Conservation (phyloP, 768 basidiomycete species). For the Lactarius psammicola region DNA sequence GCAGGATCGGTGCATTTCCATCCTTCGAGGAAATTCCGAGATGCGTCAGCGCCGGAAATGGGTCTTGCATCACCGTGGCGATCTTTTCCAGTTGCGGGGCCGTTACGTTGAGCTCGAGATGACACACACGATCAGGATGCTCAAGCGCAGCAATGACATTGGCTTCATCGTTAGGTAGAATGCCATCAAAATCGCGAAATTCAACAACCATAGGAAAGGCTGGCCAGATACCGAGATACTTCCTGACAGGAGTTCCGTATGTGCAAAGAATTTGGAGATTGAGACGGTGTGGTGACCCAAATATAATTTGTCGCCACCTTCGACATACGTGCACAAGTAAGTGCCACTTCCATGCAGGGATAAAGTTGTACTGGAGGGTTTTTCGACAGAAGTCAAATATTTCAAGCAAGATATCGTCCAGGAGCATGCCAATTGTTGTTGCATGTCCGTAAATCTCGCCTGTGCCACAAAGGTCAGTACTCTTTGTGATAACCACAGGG, state of each 20-base stretch:
- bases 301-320: background rate
- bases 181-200: background rate
- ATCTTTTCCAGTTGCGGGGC: background rate
- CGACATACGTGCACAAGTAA: background rate
- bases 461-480: background rate
- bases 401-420: background rate
- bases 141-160: background rate
- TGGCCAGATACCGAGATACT: background rate
- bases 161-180: background rate
- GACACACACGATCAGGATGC: background rate
- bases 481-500: background rate
- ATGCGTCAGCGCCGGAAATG: background rate
- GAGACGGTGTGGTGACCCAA: background rate
- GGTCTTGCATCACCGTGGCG: background rate
- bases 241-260: background rate
- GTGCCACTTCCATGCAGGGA: background rate
- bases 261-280: background rate
- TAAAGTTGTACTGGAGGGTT: too few species aligned
- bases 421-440: background rate
- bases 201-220: background rate
- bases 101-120: background rate
- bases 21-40: background rate
- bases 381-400: background rate
- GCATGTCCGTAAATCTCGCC: background rate
- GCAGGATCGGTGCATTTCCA: background rate